Percentiles rank a stretch among this genome's conserved stretches.
Conservation (phyloP, 108 stramenopile genomes). For the Pseudonitzschia delicatissima region DNA sequence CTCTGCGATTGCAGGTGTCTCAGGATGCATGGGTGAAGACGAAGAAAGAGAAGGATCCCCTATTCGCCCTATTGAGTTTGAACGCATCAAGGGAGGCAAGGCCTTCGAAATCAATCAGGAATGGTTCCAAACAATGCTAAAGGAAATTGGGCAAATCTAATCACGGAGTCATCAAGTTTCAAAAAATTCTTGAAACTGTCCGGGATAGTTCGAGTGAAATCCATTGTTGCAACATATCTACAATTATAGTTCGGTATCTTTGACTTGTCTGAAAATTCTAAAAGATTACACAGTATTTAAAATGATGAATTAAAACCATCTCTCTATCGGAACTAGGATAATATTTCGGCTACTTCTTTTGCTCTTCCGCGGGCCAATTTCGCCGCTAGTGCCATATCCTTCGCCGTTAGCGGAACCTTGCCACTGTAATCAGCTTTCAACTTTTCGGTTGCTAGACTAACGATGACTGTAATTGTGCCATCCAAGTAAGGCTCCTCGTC, state of each 20-base stretch:
- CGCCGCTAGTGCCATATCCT: constrained; percentile 26
- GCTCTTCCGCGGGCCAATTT: constrained; percentile 30
- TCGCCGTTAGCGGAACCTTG: constrained; percentile 13
- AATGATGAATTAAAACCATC: no score
- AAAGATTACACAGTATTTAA: no score
- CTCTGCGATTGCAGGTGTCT: constrained; percentile 70
- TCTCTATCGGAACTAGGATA: no score
- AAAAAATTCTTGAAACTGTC: no score
- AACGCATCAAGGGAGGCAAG: constrained; percentile 90
- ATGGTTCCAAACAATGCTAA: constrained; percentile 86
- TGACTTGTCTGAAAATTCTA: no score
- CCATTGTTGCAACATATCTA: no score
- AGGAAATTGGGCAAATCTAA: constrained; percentile 78
- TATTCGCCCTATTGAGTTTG: constrained; percentile 88
- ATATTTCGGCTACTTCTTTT: constrained; percentile 17
- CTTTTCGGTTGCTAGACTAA: constrained; percentile 6
- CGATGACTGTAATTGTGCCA: constrained; percentile 27
- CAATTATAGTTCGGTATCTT: no score
- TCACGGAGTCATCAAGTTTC: no score
- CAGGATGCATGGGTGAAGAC: constrained; percentile 91
- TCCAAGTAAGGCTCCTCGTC: constrained; percentile 15
- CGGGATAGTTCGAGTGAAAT: no score
- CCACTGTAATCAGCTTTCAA: constrained; percentile 30
- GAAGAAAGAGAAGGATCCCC: constrained; percentile 79
- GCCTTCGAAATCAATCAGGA: constrained; percentile 58